Conservation (phyloP, 108 stramenopile species). For the Cyclostephanos invisitatus region DNA sequence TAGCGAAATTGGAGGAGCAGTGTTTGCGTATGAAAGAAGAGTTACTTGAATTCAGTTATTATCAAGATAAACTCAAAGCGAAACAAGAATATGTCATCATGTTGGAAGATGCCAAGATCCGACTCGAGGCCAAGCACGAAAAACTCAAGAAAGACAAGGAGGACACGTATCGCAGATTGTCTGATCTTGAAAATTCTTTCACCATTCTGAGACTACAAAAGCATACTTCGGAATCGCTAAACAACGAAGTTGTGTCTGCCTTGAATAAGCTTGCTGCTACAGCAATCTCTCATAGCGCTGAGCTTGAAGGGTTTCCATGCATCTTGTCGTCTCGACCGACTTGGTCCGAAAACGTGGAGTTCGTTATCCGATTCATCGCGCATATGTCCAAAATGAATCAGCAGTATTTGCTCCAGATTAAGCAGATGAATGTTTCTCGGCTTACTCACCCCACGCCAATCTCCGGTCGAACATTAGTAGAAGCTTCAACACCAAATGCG, state of each 20-base stretch:
- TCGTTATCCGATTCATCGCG: slow-evolving; percentile 28
- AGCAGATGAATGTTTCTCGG: background rate
- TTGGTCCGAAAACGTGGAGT: slow-evolving; percentile 33
- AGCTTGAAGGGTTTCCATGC: slow-evolving; percentile 17
- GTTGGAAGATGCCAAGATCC: slow-evolving; percentile 27
- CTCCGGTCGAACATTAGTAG: background rate
- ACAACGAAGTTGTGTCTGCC: slow-evolving; percentile 20
- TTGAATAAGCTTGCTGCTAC: slow-evolving; percentile 18
- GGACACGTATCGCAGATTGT: slow-evolving; percentile 12
- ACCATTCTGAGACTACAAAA: slow-evolving; percentile 33
- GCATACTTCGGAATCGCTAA: slow-evolving; percentile 10
- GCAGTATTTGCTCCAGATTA: slow-evolving; percentile 20
- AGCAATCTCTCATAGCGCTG: slow-evolving; percentile 11
- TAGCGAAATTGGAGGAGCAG: slow-evolving; percentile 28
- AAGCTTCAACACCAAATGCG: slow-evolving; percentile 38
- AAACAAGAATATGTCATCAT: slow-evolving; percentile 19
- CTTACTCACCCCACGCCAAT: background rate
- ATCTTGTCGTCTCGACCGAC: slow-evolving; percentile 13
- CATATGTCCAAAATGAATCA: slow-evolving; percentile 18
- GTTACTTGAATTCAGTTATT: slow-evolving; percentile 5
- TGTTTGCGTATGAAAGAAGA: slow-evolving; percentile 26
- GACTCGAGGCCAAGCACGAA: slow-evolving; percentile 18
- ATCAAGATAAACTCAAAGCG: slow-evolving; percentile 4
- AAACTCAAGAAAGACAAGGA: slow-evolving; percentile 26
- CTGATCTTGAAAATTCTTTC: slow-evolving; percentile 20